Evolutionary conservation across 768 basidiomycete genomes (phyloP), one percentile per base, ranked within the genome.

Genomic region (Naganishia friedmannii): DNA sequence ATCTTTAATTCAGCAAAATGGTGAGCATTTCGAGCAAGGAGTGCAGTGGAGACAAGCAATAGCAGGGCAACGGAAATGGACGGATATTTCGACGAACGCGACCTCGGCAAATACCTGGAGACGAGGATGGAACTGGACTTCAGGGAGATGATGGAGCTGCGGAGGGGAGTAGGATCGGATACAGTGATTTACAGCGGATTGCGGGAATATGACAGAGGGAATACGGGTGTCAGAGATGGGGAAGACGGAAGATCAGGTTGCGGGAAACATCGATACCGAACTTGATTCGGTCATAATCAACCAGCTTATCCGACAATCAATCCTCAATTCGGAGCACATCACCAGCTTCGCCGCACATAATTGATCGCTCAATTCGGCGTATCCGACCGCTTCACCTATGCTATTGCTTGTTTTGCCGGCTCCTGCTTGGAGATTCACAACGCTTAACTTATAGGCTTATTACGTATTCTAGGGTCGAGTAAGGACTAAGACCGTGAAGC

Each of bases 401-500:
- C 48, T 51, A 26, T 23, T 51, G 48, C 48, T 51, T 51, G 48
- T 21, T 21, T n/a, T 3, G 48, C 6, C 12, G 48, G 48, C 48
- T 23, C 17, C 12, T 51, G 48, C 15, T n/a, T 51, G 48, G 23
- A 51, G 23, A 23, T 13, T 26, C 4, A 2, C 3, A 51, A 12
- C n/a, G 12, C 7, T 23, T n/a, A n/a, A 63, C 60, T 63, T 29
- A 63, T 26, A 3, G 39, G 37, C 17, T 23, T 2, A 21, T 45
- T 29, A 23, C 39, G 23, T 26, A 23, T 63, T 45, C 6, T 48
- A 97, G 96, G 96, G 96, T 83, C 93, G 96, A 80, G 95, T 99
- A 85, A 91, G 96, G 82, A 99, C 96, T 79, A 99, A 99, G 86
- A 99, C 96, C 74, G 95, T 94, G 82, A 99, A 99, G 87, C 91